Percentiles rank a stretch among this genome's conserved stretches.
Conservation (phyloP, 306 rosid species). For the Corylus avellana region DNA sequence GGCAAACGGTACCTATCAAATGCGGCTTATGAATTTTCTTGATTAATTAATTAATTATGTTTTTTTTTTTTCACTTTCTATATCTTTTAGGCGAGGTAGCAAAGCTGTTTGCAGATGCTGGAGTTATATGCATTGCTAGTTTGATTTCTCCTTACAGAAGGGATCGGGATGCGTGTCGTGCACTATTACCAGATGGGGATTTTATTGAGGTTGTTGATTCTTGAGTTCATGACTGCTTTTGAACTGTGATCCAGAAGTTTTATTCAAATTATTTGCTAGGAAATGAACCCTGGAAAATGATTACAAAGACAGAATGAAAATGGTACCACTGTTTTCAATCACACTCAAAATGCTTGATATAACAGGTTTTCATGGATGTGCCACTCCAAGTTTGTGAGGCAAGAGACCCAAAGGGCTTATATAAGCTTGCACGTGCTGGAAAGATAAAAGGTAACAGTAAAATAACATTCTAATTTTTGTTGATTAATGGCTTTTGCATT, state of each 20-base stretch:
- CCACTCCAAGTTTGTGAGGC: constrained; percentile 88
- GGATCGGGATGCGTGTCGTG: constrained; percentile 92
- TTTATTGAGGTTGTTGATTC: constrained; percentile 72
- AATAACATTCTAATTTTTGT: constrained; percentile 1
- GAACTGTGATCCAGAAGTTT: constrained; percentile 17
- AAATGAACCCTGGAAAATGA: constrained; percentile 18
- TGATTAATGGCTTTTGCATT: background rate
- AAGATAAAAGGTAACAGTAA: constrained; percentile 58
- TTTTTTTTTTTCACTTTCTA: background rate
- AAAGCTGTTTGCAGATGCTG: constrained; percentile 95
- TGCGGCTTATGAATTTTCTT: background rate
- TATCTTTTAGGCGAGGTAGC: constrained; percentile 79
- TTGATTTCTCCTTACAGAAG: constrained; percentile 88
- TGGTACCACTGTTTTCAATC: constrained; percentile 16
- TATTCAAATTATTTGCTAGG: background rate
- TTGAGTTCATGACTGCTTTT: constrained; percentile 12
- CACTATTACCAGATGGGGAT: constrained; percentile 72
- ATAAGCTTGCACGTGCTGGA: constrained; percentile 78
- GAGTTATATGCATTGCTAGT: constrained; percentile 86
- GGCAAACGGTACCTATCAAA: background rate
- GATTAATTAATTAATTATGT: background rate
- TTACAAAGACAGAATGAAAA: background rate
- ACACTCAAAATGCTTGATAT: background rate
- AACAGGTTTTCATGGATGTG: constrained; percentile 85
- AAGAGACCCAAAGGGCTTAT: constrained; percentile 90